Conservation (phyloP, 306 rosid genomes). For the Alnus rubra region DNA sequence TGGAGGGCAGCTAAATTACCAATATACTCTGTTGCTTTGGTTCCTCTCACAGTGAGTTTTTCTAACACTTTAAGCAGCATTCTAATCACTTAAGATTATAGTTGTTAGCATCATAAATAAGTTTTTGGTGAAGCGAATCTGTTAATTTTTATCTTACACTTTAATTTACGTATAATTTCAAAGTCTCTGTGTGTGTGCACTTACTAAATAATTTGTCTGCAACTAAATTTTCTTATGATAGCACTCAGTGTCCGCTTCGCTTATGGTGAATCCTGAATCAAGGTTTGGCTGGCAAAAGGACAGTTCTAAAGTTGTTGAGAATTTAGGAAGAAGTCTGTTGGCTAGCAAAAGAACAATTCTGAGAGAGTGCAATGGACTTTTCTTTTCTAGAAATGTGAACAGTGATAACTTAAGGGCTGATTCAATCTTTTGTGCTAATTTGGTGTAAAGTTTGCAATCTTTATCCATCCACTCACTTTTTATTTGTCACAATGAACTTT, state of each 20-base stretch:
- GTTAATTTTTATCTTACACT: neutral
- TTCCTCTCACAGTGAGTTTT: constrained; percentile 81
- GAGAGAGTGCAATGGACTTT: neutral
- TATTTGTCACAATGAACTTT: neutral
- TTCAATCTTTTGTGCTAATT: neutral
- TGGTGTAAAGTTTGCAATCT: neutral
- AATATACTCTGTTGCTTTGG: constrained; percentile 80
- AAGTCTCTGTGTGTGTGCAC: neutral
- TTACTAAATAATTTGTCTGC: neutral
- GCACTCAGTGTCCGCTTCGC: neutral
- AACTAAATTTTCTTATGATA: neutral
- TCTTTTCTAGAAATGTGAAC: neutral
- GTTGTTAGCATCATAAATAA: neutral
- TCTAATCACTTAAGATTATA: neutral
- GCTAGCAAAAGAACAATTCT: too few relatives aligned
- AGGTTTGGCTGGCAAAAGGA: neutral
- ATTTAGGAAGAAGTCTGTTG: neutral
- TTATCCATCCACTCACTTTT: neutral
- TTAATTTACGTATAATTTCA: neutral
- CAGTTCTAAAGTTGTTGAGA: neutral
- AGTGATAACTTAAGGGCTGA: neutral
- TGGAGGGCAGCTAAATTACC: constrained; percentile 94
- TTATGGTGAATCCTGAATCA: neutral
- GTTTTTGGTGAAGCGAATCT: neutral
- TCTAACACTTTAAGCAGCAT: neutral